These are phyloP conservation scores for Anisodus tanguticus DNA, from an alignment of 257 asterid genomes.

Conservation along the genomic window DNA sequence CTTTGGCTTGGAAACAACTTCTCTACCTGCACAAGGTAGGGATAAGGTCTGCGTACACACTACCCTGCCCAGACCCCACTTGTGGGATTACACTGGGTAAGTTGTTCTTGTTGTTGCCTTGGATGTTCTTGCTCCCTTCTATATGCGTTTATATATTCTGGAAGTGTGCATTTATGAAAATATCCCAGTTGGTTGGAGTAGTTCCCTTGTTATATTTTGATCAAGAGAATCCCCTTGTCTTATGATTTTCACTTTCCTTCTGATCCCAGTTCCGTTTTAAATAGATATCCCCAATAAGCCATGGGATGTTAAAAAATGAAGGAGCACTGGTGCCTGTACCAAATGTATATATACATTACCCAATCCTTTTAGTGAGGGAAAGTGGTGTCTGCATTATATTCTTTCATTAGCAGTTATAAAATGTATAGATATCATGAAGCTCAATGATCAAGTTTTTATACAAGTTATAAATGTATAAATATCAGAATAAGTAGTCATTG, in stretches of 20 bases:
- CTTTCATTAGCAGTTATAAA: background rate
- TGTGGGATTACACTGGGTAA: too few relatives aligned
- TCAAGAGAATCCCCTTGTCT: background rate
- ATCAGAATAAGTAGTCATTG: constrained; percentile 1
- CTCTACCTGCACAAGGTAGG: too few relatives aligned
- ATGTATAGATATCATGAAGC: constrained; percentile 17
- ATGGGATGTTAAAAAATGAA: background rate
- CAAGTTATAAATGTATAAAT: background rate
- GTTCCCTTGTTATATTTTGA: background rate
- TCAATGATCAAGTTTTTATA: constrained; percentile 21
- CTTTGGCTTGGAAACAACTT: background rate
- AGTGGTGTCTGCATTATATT: background rate
- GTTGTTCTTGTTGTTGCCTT: too few relatives aligned
- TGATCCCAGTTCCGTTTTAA: background rate
- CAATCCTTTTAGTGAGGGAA: background rate
- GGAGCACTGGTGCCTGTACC: background rate
- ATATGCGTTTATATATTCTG: background rate
- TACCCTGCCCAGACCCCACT: too few relatives aligned
- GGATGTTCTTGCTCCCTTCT: background rate
- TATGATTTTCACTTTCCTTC: background rate
- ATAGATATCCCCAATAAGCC: background rate
- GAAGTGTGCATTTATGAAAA: constrained; percentile 5
- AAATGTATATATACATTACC: background rate
- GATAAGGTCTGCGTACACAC: too few relatives aligned
- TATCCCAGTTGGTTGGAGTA: constrained; percentile 17